Evolutionary conservation across 441 rosid genomes (phyloP), one percentile per base, ranked within the genome.

Genomic region (Manihot esculenta): DNA sequence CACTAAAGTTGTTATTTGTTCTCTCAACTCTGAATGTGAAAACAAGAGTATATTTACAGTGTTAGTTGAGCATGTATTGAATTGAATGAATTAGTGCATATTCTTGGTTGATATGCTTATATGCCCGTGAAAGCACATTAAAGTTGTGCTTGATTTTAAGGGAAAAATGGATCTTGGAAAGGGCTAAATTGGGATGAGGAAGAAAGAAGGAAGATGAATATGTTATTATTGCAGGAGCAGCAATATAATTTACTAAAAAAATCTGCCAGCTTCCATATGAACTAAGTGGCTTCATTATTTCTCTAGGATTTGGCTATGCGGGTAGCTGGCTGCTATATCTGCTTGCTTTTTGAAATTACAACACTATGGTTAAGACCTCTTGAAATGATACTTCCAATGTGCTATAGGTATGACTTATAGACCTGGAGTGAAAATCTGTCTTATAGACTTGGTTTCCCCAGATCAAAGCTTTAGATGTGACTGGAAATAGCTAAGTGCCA

Each of bases 251-350:
- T 7, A 26, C 61, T 41, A 53, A 17, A 42, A 42, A 38, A 44
- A 18, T 44, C 13, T 27, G 7, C 44, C 56, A 56, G 23, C 64
- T 53, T 27, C 48, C 6, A 58, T 54, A 55, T 49, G 48, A 67
- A 63, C 42, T 20, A 49, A 35, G 49, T 26, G 27, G 35, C 69
- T 23, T 30, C 11, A 49, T 58, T 72, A 5, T 27, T 51, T 18
- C 21, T 73, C 44, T 8, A 66, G 65, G 62, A 61, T 71, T 35
- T 42, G 21, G 41, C 30, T 14, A 48, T 42, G 13, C 41, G 21
- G 53, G 72, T 65, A 56, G 51, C 58, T 47, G 48, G 64, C 59
- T 79, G 51, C 56, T 72, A 60, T 69, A 30, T 38, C 18, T 24
- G 13, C 60, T 50, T 64, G 51, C 10, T 50, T 48, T 27, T 54